Percentiles rank a stretch among this genome's conserved stretches.
phyloP scores from a whole-genome alignment of 768 basidiomycete genomes.

The Suillus subluteus region DNA sequence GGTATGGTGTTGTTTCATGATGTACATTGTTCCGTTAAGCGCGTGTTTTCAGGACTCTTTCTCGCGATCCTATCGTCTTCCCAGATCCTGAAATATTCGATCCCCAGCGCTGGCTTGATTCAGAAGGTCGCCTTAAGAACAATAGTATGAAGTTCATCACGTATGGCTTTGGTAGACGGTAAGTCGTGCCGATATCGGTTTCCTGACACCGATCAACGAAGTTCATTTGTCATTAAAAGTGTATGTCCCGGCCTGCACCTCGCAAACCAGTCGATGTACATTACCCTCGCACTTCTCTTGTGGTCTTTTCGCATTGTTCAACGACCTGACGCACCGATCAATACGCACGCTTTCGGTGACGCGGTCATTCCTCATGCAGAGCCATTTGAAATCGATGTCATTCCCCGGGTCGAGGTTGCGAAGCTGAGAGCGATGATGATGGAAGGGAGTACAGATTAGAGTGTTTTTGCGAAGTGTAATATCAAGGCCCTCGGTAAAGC shows the following conservation, averaged over 20 bases:
- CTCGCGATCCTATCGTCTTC: slow-evolving; percentile 53
- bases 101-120: slow-evolving; percentile 57
- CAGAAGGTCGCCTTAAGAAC: slow-evolving; percentile 45
- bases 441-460: background rate
- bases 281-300: slow-evolving; percentile 59
- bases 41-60: slow-evolving; percentile 44
- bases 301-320: slow-evolving; percentile 60
- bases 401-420: background rate
- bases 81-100: slow-evolving; percentile 56
- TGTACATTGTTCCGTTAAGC: background rate
- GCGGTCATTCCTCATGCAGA: slow-evolving; percentile 58
- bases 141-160: slow-evolving; percentile 46
- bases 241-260: slow-evolving; percentile 33
- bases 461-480: background rate
- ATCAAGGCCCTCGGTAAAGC: background rate
- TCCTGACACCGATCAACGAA: background rate
- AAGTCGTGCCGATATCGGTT: background rate
- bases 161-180: slow-evolving; percentile 57
- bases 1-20: slow-evolving; percentile 19
- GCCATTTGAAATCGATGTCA: background rate
- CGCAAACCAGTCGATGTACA: slow-evolving; percentile 49
- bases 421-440: background rate
- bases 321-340: slow-evolving; percentile 53
- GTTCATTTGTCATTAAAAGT: background rate
- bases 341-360: slow-evolving; percentile 60